A percentile compares a stretch with the other conserved stretches of the same genome.
Evolutionary conservation across 192 early-diverging fungal species (phyloP).

Genomic region (Allomyces javanicus): DNA sequence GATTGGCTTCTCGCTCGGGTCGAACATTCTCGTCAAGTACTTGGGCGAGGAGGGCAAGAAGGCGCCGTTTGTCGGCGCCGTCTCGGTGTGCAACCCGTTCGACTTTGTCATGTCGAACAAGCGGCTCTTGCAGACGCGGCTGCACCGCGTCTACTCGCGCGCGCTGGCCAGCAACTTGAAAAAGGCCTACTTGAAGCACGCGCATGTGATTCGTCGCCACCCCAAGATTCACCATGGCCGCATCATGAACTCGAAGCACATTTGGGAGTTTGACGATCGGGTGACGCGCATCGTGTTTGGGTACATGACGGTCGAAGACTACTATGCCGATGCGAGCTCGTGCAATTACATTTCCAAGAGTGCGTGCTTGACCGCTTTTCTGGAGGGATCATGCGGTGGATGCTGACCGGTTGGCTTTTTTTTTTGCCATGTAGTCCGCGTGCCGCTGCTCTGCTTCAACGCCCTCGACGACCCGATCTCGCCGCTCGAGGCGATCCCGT

Average conservation of each 20-base stretch:
- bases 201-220: conserved; percentile 20
- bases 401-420: conserved; percentile 10
- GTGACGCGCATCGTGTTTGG: conserved; percentile 53
- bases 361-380: background rate
- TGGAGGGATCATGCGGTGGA: conserved; percentile 15
- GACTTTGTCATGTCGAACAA: conserved; percentile 10
- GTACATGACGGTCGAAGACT: conserved; percentile 66
- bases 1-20: conserved; percentile 76
- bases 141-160: conserved; percentile 17
- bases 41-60: conserved; percentile 61
- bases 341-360: conserved; percentile 28
- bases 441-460: conserved; percentile 69
- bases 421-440: conserved; percentile 14
- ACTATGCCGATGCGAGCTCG: conserved; percentile 44
- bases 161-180: conserved; percentile 27
- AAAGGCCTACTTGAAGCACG: conserved; percentile 16
- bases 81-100: conserved; percentile 51
- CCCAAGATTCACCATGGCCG: conserved; percentile 24
- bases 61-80: conserved; percentile 50
- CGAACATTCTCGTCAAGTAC: conserved; percentile 80
- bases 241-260: conserved; percentile 27
- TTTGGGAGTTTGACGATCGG: conserved; percentile 69
- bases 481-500: conserved; percentile 39
- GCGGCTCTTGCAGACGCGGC: conserved; percentile 10
- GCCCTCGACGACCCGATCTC: conserved; percentile 86